phyloP scores from a whole-genome alignment of 2,329 filamentous ascomycete species.

The Trichoderma aggressivum region DNA sequence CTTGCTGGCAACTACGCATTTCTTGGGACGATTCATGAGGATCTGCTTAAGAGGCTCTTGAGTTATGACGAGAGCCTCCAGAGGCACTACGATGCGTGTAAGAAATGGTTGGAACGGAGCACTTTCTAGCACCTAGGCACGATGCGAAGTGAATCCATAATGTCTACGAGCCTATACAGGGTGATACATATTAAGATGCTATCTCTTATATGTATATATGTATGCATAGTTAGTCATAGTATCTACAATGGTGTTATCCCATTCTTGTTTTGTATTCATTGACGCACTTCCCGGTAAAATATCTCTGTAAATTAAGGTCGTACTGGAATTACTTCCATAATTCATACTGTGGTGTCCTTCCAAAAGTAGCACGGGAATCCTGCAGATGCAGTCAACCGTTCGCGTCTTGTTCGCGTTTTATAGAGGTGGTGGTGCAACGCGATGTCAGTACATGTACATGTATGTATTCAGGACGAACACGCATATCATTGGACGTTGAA shows the following conservation, averaged over 20 bases:
- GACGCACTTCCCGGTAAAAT: too few species aligned
- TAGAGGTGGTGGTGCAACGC: neutral
- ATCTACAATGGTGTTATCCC: neutral
- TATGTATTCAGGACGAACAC: neutral
- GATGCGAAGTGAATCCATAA: neutral
- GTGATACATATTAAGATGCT: neutral
- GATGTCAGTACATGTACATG: too few species aligned
- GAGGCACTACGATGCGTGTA: neutral
- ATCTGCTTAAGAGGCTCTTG: neutral
- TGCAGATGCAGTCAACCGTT: too few species aligned
- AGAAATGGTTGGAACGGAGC: neutral
- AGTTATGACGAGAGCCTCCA: neutral
- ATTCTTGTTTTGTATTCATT: too few species aligned
- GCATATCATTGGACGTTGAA: neutral
- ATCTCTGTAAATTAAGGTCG: too few species aligned
- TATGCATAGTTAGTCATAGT: neutral
- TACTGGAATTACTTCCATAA: too few species aligned
- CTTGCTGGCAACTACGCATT: neutral
- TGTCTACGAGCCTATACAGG: neutral
- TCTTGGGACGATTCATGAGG: neutral
- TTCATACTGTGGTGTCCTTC: too few species aligned
- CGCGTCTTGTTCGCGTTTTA: too few species aligned
- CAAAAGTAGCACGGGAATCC: too few species aligned
- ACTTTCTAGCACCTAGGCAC: neutral
- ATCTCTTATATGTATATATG: neutral